Percentiles rank a stretch among this genome's conserved stretches.
Evolutionary conservation across 495 filamentous ascomycete genomes (phyloP).

Genomic region (Xylaria acuta): DNA sequence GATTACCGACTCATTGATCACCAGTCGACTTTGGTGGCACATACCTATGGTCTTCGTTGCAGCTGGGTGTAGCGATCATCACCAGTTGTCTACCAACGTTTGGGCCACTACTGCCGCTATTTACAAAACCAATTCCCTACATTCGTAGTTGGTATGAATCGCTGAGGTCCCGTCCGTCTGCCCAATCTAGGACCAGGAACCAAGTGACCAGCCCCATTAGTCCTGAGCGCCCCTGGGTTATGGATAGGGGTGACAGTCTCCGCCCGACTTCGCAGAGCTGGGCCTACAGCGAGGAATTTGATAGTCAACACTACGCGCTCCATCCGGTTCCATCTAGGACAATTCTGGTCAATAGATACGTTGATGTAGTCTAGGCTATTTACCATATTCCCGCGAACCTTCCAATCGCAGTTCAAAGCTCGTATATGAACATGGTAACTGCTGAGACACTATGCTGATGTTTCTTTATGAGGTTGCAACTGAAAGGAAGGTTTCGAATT

Average conservation of each 20-base stretch:
- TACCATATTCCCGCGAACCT: not conserved
- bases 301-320: not conserved
- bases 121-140: not conserved
- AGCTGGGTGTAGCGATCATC: constrained; percentile 17
- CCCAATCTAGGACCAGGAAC: not conserved
- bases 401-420: not conserved
- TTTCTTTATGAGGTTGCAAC: not conserved
- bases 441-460: not conserved
- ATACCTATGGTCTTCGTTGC: not conserved
- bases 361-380: not conserved
- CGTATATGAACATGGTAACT: not conserved
- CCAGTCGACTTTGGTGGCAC: constrained; percentile 10
- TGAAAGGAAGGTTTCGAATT: not conserved
- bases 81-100: constrained; percentile 12
- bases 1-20: not conserved
- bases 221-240: not conserved
- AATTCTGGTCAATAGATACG: not conserved
- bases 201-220: not conserved
- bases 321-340: constrained; percentile 5
- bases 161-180: not conserved
- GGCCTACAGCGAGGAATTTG: not conserved
- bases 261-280: not conserved
- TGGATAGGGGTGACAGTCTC: not conserved
- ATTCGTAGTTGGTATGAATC: constrained; percentile 1
- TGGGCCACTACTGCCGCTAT: not conserved